phyloP scores from a whole-genome alignment of 2,329 filamentous ascomycete genomes.

The Pseudocercospora fuligena region DNA sequence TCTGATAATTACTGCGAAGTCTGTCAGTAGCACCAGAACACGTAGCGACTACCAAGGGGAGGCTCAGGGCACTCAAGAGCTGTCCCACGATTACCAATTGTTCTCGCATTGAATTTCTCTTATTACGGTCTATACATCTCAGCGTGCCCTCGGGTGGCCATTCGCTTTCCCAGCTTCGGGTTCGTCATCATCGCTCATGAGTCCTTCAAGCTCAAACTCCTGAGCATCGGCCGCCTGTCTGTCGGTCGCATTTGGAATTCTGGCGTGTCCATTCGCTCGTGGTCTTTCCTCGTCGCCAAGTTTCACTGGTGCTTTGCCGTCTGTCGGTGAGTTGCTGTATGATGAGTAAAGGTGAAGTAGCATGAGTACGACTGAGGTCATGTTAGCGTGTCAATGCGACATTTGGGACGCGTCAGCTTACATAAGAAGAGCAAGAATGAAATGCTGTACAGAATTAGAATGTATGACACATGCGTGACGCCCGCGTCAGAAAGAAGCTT shows the following conservation, averaged over 20 bases:
- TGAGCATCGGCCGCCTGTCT: conserved; percentile 76
- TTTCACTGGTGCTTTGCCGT: conserved; percentile 43
- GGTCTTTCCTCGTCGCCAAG: conserved; percentile 37
- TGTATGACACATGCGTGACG: conserved; percentile 88
- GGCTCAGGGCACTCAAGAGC: not conserved
- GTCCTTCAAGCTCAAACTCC: conserved; percentile 89
- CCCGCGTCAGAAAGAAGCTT: conserved; percentile 70
- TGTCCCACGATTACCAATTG: not conserved
- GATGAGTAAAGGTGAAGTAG: conserved; percentile 84
- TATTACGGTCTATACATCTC: not conserved
- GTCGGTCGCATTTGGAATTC: conserved; percentile 49
- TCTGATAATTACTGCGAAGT: not conserved
- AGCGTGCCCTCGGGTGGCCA: conserved; percentile 13
- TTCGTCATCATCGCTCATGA: conserved; percentile 76
- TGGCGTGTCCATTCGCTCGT: conserved; percentile 51
- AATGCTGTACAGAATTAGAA: conserved; percentile 87
- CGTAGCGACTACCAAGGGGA: not conserved
- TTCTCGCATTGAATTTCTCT: not conserved
- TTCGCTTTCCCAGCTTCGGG: conserved; percentile 20
- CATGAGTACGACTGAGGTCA: conserved; percentile 70
- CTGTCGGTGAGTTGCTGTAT: conserved; percentile 50
- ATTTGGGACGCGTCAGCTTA: conserved; percentile 46
- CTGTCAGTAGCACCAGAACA: not conserved
- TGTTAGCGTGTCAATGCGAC: conserved; percentile 1
- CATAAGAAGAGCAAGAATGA: conserved; percentile 90